phyloP scores from a whole-genome alignment of 2,329 filamentous ascomycete species.

The Rachicladosporium sp. region DNA sequence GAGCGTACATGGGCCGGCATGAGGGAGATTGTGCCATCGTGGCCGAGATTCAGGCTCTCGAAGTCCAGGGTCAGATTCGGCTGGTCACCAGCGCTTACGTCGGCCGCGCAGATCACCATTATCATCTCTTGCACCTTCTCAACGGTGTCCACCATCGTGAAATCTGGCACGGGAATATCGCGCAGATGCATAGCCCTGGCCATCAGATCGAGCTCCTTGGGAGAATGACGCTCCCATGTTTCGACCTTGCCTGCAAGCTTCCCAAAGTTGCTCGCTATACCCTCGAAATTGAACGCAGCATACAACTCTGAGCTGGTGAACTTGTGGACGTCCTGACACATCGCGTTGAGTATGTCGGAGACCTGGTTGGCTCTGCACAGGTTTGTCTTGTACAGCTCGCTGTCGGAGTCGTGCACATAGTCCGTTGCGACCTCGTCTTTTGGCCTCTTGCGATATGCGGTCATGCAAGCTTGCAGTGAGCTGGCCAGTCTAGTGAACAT shows the following conservation, averaged over 20 bases:
- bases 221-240: not conserved
- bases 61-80: not conserved
- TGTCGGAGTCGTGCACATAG: not conserved
- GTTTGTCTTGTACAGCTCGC: not conserved
- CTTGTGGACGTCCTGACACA: not conserved
- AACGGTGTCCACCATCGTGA: not conserved
- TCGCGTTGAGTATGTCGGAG: not conserved
- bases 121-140: not conserved
- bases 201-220: not conserved
- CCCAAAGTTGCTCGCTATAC: not conserved
- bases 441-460: not conserved
- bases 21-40: not conserved
- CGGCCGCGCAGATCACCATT: too few relatives aligned
- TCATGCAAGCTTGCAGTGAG: too few relatives aligned
- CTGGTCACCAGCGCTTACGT: not conserved
- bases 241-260: not conserved
- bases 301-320: not conserved
- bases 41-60: not conserved
- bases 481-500: too few relatives aligned
- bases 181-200: not conserved
- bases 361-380: not conserved
- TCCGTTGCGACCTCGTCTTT: not conserved
- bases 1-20: not conserved
- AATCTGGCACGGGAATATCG: not conserved
- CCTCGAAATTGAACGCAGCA: not conserved